A percentile compares a stretch with the other conserved stretches of the same genome.
Evolutionary conservation across 805 yeast species (phyloP).

Genomic region (Candida berthetii): DNA sequence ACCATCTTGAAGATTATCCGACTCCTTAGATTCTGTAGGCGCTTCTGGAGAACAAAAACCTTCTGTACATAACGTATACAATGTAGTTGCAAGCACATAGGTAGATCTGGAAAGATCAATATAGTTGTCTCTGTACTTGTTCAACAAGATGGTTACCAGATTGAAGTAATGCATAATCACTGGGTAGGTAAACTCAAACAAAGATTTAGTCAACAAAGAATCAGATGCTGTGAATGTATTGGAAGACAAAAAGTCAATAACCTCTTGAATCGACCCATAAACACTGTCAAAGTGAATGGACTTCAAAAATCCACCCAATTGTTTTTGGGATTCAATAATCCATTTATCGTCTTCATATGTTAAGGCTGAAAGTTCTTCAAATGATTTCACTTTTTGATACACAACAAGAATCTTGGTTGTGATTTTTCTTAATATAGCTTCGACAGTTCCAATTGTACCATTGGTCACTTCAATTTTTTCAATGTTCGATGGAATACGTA

Average conservation of each 20-base stretch:
- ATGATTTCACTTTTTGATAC: constrained; percentile 51
- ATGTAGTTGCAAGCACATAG: constrained; percentile 45
- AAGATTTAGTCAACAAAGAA: constrained; percentile 35
- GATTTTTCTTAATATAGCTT: constrained; percentile 40
- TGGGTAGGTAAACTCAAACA: constrained; percentile 55
- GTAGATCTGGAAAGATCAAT: constrained; percentile 53
- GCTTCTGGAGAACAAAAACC: constrained; percentile 95
- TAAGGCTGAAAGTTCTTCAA: constrained; percentile 24
- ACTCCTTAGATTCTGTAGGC: constrained; percentile 52
- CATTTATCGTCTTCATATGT: constrained; percentile 59
- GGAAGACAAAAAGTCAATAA: constrained; percentile 27
- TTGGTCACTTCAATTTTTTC: constrained; percentile 1
- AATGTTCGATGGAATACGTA: background rate
- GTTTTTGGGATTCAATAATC: constrained; percentile 47
- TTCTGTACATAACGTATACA: constrained; percentile 58
- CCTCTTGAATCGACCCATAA: constrained; percentile 24
- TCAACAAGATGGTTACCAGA: constrained; percentile 37
- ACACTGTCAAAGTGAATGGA: constrained; percentile 35
- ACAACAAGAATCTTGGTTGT: constrained; percentile 57
- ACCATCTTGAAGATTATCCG: constrained; percentile 73
- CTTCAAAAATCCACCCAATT: constrained; percentile 34
- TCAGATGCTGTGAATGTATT: constrained; percentile 32
- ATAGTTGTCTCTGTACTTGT: constrained; percentile 43
- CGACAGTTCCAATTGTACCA: constrained; percentile 30
- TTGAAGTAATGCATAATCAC: constrained; percentile 52